These are phyloP conservation scores for Globomyces pollinis-pini DNA, from an alignment of 192 early-diverging fungal species.

Conservation along the genomic window DNA sequence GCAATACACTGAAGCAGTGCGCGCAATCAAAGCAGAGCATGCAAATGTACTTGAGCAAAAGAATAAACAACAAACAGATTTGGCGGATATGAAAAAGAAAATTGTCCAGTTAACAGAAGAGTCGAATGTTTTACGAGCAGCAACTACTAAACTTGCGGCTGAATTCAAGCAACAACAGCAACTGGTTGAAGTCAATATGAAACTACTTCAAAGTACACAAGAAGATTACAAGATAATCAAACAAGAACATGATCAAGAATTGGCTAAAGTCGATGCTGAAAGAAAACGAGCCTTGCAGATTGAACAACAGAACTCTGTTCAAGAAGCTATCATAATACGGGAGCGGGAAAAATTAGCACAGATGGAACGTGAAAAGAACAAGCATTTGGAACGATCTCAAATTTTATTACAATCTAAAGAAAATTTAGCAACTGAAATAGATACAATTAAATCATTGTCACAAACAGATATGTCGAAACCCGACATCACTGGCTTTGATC, in stretches of 20 bases:
- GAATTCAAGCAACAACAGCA: conserved; percentile 55
- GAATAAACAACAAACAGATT: conserved; percentile 38
- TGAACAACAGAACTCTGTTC: background rate
- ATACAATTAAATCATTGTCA: background rate
- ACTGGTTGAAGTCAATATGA: conserved; percentile 56
- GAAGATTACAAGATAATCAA: conserved; percentile 55
- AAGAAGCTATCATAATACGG: background rate
- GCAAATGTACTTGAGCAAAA: conserved; percentile 37
- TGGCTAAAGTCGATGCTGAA: conserved; percentile 9
- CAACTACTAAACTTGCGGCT: conserved; percentile 48
- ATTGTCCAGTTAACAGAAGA: conserved; percentile 51
- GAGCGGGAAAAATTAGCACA: conserved; percentile 3
- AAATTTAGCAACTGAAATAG: background rate
- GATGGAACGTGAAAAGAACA: background rate
- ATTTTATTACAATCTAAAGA: background rate
- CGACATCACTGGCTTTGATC: background rate
- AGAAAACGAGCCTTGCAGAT: background rate
- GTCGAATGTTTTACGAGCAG: conserved; percentile 31
- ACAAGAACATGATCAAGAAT: conserved; percentile 28
- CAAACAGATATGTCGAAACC: background rate
- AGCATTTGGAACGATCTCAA: background rate
- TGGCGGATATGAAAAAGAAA: conserved; percentile 32
- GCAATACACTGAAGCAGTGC: conserved; percentile 17
- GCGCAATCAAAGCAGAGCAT: conserved; percentile 35
- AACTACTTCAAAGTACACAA: conserved; percentile 50